Conservation (phyloP, 1,139 yeast species). For the Geotrichum reessii region DNA sequence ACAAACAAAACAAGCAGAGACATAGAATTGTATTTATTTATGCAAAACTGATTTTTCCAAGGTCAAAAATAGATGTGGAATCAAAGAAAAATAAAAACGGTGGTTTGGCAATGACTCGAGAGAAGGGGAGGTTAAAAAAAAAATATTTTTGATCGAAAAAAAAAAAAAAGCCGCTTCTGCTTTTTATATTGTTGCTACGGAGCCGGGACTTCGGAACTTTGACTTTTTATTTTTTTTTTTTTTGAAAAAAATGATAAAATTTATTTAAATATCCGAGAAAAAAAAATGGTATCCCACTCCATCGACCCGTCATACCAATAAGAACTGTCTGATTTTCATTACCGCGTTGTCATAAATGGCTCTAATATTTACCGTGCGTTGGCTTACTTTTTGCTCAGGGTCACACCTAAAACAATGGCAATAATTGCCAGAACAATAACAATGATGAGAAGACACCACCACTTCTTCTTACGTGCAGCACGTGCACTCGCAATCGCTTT, state of each 20-base stretch:
- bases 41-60: too few species aligned
- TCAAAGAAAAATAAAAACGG: too few species aligned
- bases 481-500: conserved; percentile 85
- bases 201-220: background rate
- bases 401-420: conserved; percentile 46
- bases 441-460: conserved; percentile 74
- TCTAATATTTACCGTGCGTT: background rate
- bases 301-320: too few species aligned
- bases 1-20: conserved; percentile 11
- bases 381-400: background rate
- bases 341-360: too few species aligned
- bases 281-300: too few species aligned
- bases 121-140: background rate
- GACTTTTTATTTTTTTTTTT: too few species aligned
- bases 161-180: background rate
- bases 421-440: conserved; percentile 62
- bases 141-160: too few species aligned
- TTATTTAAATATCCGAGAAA: background rate
- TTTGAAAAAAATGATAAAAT: too few species aligned
- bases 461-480: conserved; percentile 85
- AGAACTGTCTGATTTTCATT: too few species aligned
- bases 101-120: background rate
- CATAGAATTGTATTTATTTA: too few species aligned
- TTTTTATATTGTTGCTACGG: background rate
- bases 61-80: too few species aligned